Evolutionary conservation across 306 rosid species (phyloP).

Genomic region (Heteromeles arbutifolia): DNA sequence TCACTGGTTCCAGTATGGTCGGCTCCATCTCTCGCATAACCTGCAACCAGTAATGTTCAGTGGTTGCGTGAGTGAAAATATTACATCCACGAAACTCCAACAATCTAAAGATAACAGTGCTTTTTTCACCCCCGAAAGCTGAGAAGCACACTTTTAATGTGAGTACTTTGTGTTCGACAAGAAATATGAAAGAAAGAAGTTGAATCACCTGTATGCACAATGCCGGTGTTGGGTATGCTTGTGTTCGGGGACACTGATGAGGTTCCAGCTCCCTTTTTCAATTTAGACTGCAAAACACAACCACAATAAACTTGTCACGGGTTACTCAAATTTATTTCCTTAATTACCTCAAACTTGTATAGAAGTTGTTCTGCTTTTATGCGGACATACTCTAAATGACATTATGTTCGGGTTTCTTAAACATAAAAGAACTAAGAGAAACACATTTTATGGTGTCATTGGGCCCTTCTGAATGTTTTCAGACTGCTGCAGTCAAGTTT

Average conservation of each 20-base stretch:
- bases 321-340: neutral
- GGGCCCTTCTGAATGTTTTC: neutral
- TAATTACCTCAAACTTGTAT: neutral
- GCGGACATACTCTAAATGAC: neutral
- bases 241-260: constrained; percentile 29
- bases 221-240: constrained; percentile 25
- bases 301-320: neutral
- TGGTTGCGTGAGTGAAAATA: neutral
- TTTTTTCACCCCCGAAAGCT: neutral
- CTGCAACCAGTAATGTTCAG: constrained; percentile 25
- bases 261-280: constrained; percentile 72
- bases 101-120: neutral
- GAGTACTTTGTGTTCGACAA: neutral
- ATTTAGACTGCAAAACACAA: constrained; percentile 62
- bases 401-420: too few species aligned
- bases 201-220: constrained; percentile 47
- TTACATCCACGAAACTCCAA: neutral
- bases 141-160: neutral
- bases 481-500: neutral
- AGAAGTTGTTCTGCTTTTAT: neutral
- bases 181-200: constrained; percentile 5
- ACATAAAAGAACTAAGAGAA: constrained; percentile 1
- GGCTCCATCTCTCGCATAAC: constrained; percentile 48
- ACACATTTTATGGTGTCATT: neutral
- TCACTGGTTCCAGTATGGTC: constrained; percentile 43